Base-by-base conservation (phyloP, 208 protist genomes). In the Leptomonas pyrrhocoris region DNA sequence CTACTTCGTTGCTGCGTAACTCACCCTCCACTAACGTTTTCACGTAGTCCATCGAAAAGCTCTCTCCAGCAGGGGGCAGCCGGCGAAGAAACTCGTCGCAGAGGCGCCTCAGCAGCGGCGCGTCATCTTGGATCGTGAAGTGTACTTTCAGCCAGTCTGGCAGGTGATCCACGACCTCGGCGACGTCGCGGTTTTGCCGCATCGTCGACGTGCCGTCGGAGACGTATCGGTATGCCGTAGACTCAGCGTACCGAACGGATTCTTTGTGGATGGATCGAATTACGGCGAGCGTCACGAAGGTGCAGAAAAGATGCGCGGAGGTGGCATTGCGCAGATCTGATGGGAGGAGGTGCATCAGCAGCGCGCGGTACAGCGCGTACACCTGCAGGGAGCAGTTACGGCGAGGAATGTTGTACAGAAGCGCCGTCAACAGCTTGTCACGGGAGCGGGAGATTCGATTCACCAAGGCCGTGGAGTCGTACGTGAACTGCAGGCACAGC, bases 1-100 rank as follows among this genome's bases (percentile, higher is more conserved):
- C 9, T 12, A 30, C 23, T 8, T 40, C 27, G 54, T 21, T 34
- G 40, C 15, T 3, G 40, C 2, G 16, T 5, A 9, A 7, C 16
- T 30, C 4, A 23, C 30, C 60, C 8, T 53, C 60, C 2, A 63
- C 34, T 28, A 57, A 49, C n/a, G 70, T 61, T 46, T 77, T 51
- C 19, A 71, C 34, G 31, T 77, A 77, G 49, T 77, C 72, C 4
- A 55, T 38, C 2, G 43, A 19, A 6, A 77, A 27, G 2, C 38
- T 54, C n/a, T 77, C 72, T 9, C 59, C 72, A 0, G n/a, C 28
- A 25, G 64, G 56, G 9, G 72, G 72, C 12, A 77, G 58, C 13
- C 72, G 55, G n/a, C 64, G 63, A 34, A 34, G 27, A 45, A 77
- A 50, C 48, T 77, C 72, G 5, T 55, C 58, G 57, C 54, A 28